phyloP scores from a whole-genome alignment of 1,284 basidiomycete species.

The Ceratobasidium sp. region DNA sequence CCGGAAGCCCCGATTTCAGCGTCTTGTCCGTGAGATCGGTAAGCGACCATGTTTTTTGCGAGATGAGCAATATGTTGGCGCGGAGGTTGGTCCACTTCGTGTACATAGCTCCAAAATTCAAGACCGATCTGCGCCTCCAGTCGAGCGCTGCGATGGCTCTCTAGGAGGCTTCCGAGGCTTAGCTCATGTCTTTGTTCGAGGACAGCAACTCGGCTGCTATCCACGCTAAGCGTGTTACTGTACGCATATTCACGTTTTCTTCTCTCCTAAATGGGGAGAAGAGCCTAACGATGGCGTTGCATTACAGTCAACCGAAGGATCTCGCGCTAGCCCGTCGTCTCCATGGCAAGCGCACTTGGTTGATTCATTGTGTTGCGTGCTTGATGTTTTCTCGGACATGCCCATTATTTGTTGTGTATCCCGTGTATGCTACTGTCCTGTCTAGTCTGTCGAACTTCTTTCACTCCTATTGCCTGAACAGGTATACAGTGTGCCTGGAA shows the following conservation, averaged over 20 bases:
- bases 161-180: conserved; percentile 83
- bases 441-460: neutral
- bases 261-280: neutral
- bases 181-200: conserved; percentile 91
- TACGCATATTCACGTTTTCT: conserved; percentile 52
- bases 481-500: no score
- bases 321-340: conserved; percentile 78
- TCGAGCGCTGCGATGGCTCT: conserved; percentile 83
- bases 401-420: conserved; percentile 44
- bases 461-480: no score
- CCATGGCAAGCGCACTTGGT: conserved; percentile 71
- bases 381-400: conserved; percentile 43
- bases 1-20: conserved; percentile 82
- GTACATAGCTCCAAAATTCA: conserved; percentile 43
- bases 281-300: conserved; percentile 51
- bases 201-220: conserved; percentile 94
- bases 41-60: conserved; percentile 54
- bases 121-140: conserved; percentile 88
- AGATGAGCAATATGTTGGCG: neutral
- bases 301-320: conserved; percentile 78
- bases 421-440: conserved; percentile 34
- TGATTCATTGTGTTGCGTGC: conserved; percentile 44
- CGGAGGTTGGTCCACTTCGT: neutral
- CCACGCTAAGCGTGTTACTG: conserved; percentile 90
- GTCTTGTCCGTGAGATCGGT: conserved; percentile 78